These are phyloP conservation scores for Trichocomaceae sp. DNA, from an alignment of 2,329 filamentous ascomycete species.

Conservation along the genomic window DNA sequence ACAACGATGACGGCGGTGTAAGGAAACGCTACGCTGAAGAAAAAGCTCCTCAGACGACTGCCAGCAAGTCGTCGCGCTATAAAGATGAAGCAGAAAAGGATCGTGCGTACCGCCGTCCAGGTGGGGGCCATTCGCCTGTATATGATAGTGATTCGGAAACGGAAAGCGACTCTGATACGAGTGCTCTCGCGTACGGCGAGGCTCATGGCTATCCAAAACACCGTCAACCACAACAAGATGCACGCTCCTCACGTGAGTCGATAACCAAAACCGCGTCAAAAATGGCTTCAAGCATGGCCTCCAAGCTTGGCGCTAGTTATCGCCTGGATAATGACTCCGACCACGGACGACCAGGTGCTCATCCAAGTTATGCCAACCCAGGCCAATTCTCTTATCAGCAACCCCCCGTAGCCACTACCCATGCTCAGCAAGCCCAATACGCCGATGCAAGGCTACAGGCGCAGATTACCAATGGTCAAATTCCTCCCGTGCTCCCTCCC, in stretches of 20 bases:
- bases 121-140: conserved; percentile 16
- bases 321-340: conserved; percentile 15
- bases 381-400: conserved; percentile 28
- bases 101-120: conserved; percentile 3
- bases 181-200: conserved; percentile 35
- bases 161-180: conserved; percentile 27
- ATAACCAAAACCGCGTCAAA: neutral
- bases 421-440: conserved; percentile 16
- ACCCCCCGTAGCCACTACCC: conserved; percentile 17
- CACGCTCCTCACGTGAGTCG: conserved; percentile 13
- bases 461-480: conserved; percentile 11
- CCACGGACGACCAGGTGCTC: conserved; percentile 17
- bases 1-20: conserved; percentile 13
- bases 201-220: neutral
- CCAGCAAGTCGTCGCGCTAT: conserved; percentile 5
- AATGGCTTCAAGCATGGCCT: conserved; percentile 4
- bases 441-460: conserved; percentile 12
- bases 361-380: conserved; percentile 31
- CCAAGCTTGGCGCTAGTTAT: conserved; percentile 10
- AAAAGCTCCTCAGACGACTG: conserved; percentile 2
- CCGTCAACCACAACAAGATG: conserved; percentile 6
- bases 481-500: conserved; percentile 16
- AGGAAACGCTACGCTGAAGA: conserved; percentile 3
- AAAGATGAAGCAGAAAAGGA: conserved; percentile 8
- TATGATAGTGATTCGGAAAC: conserved; percentile 20